Base-by-base conservation (phyloP, 208 protist genomes). In the Trichomonas gallinae region DNA sequence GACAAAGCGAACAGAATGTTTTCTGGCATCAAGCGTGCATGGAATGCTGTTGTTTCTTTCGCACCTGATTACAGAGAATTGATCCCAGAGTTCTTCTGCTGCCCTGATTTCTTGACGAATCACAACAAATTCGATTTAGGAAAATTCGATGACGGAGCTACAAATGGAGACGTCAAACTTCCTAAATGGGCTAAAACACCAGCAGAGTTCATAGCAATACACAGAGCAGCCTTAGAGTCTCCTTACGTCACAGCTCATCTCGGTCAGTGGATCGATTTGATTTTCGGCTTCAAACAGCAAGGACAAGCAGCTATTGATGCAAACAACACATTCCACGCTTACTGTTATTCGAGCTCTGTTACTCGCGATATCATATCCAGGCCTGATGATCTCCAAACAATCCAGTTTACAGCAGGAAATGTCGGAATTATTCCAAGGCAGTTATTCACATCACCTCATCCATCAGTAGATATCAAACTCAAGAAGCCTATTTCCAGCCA, bases 201-300 rank as follows among this genome's bases (percentile, higher is more conserved):
- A 13, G 46, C 72, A 2, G 97, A 97, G 34, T 98, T 98, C 63
- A 97, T 98, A 0, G 11, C 31, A 4, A 98, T 97, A n/a, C 97
- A 98, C 96, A 96, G 97, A 87, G 48, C 96, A n/a, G 97, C 97
- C 9, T 96, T 98, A 3, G 98, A 98, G 87, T 96, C 96, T 49
- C 97, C 97, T 26, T 96, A 97, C 44, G 97, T 98, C 2, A 97
- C 96, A 23, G 93, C 42, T 26, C 23, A 98, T 34, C 82, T 98
- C 44, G 96, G 97, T 51, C 31, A 96, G 26, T 98, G 98, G 98
- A 98, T 98, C 48, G 98, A 98, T 88, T 96, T 98, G 26, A 98
- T 98, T 40, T 98, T 98, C 96, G 98, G 98, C 23, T 98, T 97
- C 93, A 82, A 97, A 36, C 97, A 98, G 42, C 83, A 58, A 26